Percentiles rank a stretch among this genome's conserved stretches.
Conservation (phyloP, 1,284 basidiomycete species). For the Ceratobasidium sp. region DNA sequence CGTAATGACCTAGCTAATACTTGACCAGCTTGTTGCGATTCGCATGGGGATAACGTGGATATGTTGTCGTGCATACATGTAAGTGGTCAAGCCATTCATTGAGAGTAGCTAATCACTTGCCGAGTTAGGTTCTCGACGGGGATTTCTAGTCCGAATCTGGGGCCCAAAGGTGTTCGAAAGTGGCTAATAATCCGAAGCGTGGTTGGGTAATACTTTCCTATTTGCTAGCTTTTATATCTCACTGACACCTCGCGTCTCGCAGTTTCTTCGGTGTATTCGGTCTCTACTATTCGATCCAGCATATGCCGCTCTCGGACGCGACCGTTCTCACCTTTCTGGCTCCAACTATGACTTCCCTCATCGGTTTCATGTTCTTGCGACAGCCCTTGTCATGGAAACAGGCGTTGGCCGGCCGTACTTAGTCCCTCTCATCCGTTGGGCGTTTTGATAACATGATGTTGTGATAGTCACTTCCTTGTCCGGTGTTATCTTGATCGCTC, state of each 20-base stretch:
- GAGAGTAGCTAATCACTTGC: background rate
- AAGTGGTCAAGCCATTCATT: background rate
- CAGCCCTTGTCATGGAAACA: conserved; percentile 69
- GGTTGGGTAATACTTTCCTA: conserved; percentile 22
- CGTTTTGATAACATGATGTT: background rate
- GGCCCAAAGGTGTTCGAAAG: conserved; percentile 38
- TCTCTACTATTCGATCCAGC: conserved; percentile 42
- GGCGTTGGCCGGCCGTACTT: conserved; percentile 49
- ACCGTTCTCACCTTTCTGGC: conserved; percentile 52
- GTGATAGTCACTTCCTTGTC: conserved; percentile 49
- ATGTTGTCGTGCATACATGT: conserved; percentile 33
- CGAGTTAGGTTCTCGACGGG: background rate
- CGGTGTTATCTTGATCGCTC: conserved; percentile 53
- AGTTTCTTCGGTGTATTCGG: conserved; percentile 42
- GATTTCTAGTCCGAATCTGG: conserved; percentile 38
- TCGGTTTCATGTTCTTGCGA: conserved; percentile 70
- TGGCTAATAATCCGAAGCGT: conserved; percentile 40
- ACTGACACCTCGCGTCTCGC: background rate
- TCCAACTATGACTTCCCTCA: conserved; percentile 70
- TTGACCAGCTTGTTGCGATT: conserved; percentile 8
- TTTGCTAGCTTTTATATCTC: background rate
- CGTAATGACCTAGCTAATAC: too few relatives aligned
- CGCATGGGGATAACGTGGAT: conserved; percentile 23
- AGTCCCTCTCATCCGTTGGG: background rate
- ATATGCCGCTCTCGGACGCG: conserved; percentile 42